A percentile compares a stretch with the other conserved stretches of the same genome.
phyloP scores from a whole-genome alignment of 805 yeast species.

The Candida oleophila region DNA sequence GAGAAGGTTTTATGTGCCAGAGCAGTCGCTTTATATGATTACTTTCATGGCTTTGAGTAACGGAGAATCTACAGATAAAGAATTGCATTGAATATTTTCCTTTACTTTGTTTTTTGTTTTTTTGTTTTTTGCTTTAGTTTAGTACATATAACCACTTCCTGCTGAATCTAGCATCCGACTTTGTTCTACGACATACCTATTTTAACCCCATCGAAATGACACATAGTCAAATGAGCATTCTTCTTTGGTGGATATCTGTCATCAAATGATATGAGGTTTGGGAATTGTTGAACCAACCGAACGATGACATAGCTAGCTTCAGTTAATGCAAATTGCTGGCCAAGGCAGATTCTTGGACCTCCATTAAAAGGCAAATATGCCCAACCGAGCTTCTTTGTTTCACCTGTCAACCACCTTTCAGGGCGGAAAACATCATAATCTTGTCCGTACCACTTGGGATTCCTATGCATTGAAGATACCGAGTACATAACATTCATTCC shows the following conservation, averaged over 20 bases:
- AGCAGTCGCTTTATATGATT: too few species aligned
- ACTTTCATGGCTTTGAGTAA: too few species aligned
- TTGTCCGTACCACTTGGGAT: constrained; percentile 26
- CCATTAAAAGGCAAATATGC: constrained; percentile 37
- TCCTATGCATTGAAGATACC: constrained; percentile 21
- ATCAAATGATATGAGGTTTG: constrained; percentile 17
- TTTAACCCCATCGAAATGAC: background rate
- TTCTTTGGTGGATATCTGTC: constrained; percentile 25
- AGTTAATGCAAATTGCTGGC: constrained; percentile 40
- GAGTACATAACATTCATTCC: constrained; percentile 20
- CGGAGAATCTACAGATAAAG: too few species aligned
- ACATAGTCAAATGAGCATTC: constrained; percentile 27
- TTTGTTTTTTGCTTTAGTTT: too few species aligned
- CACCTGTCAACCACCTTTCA: constrained; percentile 35
- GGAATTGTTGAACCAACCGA: constrained; percentile 30
- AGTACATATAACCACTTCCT: too few species aligned
- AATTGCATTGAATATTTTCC: too few species aligned
- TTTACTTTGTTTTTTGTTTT: too few species aligned
- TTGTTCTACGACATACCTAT: background rate
- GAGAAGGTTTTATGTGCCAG: too few species aligned
- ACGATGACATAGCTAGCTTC: constrained; percentile 32
- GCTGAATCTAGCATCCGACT: too few species aligned
- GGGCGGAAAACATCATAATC: constrained; percentile 36
- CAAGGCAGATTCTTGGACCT: constrained; percentile 39
- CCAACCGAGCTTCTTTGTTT: constrained; percentile 31